Evolutionary conservation across 345 rosid genomes (phyloP).

Genomic region (Raphanus sativus): DNA sequence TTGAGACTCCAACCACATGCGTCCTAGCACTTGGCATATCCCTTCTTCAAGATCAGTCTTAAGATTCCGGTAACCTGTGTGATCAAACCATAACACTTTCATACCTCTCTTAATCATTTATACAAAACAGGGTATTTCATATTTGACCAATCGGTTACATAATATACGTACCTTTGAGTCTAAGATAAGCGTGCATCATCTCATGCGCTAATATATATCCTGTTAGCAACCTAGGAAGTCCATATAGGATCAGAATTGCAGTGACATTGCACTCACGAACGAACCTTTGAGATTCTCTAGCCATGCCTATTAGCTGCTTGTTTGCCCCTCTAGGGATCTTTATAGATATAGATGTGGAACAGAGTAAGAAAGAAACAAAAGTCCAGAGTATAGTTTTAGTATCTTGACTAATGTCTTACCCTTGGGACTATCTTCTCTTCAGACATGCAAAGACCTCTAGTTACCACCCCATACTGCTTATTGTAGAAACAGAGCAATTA

Average conservation of each 20-base stretch:
- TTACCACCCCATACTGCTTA: constrained; percentile 61
- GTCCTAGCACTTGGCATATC: constrained; percentile 78
- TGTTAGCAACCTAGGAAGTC: constrained; percentile 84
- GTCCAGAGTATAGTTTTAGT: neutral
- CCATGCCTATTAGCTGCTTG: constrained; percentile 46
- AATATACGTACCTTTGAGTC: constrained; percentile 58
- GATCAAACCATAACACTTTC: neutral
- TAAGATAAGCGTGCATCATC: constrained; percentile 98
- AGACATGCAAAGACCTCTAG: constrained; percentile 87
- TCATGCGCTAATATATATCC: constrained; percentile 92
- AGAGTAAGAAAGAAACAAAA: neutral
- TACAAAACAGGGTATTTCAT: neutral
- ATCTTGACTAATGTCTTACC: constrained; percentile 42
- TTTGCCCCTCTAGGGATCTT: constrained; percentile 50
- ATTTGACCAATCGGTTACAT: neutral
- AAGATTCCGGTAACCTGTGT: constrained; percentile 41
- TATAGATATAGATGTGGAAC: constrained; percentile 16
- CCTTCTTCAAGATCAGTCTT: constrained; percentile 86
- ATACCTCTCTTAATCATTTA: neutral
- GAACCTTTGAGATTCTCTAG: constrained; percentile 53
- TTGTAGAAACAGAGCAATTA: neutral
- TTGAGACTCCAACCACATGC: constrained; percentile 84
- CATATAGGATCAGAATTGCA: constrained; percentile 85
- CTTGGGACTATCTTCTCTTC: constrained; percentile 67
- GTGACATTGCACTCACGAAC: constrained; percentile 68